Percentiles rank a stretch among this genome's conserved stretches.
phyloP scores from a whole-genome alignment of 495 filamentous ascomycete species.

The Pyrenopolyporus hunteri region DNA sequence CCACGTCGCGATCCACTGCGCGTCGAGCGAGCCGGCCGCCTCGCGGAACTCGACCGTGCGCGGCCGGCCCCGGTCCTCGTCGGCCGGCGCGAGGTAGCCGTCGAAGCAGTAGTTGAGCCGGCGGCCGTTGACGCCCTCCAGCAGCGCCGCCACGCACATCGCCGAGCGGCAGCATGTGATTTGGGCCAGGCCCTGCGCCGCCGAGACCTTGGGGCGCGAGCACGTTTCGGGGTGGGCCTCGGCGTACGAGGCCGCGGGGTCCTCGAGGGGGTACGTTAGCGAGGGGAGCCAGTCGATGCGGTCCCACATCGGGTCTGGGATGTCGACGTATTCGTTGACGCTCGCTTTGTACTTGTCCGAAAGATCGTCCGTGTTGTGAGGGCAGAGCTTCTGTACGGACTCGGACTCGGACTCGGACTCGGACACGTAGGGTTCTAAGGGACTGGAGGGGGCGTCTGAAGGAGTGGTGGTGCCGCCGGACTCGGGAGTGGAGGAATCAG shows the following conservation, averaged over 20 bases:
- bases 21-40: conserved; percentile 45
- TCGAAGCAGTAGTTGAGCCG: conserved; percentile 32
- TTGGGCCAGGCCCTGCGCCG: neutral
- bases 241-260: neutral
- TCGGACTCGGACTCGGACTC: neutral
- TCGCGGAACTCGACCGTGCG: conserved; percentile 54
- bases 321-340: neutral
- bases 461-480: too few relatives aligned
- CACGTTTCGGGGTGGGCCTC: rapidly evolving
- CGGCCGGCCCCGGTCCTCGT: neutral
- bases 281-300: conserved; percentile 26
- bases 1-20: conserved; percentile 41
- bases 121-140: neutral
- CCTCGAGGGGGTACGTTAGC: neutral
- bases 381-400: conserved; percentile 4
- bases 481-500: too few relatives aligned
- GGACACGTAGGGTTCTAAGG: too few relatives aligned
- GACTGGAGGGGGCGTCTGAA: too few relatives aligned
- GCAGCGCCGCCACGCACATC: conserved; percentile 1
- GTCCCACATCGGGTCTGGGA: neutral
- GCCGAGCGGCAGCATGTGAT: conserved; percentile 16
- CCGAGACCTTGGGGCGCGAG: neutral
- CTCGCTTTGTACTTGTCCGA: neutral
- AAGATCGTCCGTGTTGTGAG: conserved; percentile 17
- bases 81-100: neutral